Percentiles rank a stretch among this genome's conserved stretches.
These are phyloP conservation scores for Reticulascus tulasneorum DNA, from an alignment of 2,329 filamentous ascomycete genomes.

Conservation along the genomic window DNA sequence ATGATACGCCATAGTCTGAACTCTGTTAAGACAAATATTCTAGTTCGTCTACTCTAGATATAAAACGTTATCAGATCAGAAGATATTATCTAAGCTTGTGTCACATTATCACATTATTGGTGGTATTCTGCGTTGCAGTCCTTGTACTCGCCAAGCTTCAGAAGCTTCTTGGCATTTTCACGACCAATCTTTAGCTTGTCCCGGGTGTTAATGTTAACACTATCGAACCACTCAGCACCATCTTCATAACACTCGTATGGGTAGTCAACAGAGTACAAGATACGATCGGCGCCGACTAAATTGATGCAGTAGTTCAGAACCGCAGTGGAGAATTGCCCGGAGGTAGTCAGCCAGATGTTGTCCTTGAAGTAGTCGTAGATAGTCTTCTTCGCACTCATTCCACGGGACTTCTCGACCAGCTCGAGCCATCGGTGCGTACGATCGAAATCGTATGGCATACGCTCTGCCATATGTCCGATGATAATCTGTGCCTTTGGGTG, in stretches of 20 bases:
- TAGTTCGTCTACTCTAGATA: too few relatives aligned
- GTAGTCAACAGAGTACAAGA: constrained; percentile 51
- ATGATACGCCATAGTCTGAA: too few relatives aligned
- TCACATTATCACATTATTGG: too few relatives aligned
- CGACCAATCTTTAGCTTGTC: constrained; percentile 31
- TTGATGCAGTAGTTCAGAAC: constrained; percentile 46
- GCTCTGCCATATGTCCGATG: constrained; percentile 45
- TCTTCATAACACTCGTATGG: constrained; percentile 45
- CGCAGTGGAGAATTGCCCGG: constrained; percentile 51
- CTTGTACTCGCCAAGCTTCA: constrained; percentile 33
- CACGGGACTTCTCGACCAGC: constrained; percentile 48
- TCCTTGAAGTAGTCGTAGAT: constrained; percentile 49
- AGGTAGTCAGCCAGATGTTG: constrained; percentile 56
- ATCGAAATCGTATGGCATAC: constrained; percentile 46
- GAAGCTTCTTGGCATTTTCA: constrained; percentile 38
- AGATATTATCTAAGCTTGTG: too few relatives aligned
- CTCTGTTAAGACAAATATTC: too few relatives aligned
- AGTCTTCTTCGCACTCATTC: constrained; percentile 37
- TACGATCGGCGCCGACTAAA: constrained; percentile 44
- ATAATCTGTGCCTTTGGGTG: constrained; percentile 41
- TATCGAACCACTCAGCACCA: constrained; percentile 38
- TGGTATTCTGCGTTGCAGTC: constrained; percentile 25
- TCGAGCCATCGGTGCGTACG: constrained; percentile 53
- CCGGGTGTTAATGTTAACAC: constrained; percentile 24
- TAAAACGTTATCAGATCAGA: too few relatives aligned